Conservation (phyloP, 208 protist genomes). For the Trypanosoma lewisi region DNA sequence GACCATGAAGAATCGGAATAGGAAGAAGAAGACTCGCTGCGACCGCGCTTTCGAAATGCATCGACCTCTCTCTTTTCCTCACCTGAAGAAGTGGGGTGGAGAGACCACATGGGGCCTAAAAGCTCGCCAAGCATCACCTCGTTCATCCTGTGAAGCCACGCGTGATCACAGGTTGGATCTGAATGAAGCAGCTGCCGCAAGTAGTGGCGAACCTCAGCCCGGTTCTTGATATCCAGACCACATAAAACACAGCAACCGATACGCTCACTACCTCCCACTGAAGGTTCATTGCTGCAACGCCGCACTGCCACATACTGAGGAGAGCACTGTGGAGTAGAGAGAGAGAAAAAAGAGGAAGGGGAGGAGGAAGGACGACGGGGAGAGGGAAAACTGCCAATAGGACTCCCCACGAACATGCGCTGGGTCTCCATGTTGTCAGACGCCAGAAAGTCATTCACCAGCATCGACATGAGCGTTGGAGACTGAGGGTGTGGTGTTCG, state of each 20-base stretch:
- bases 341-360: no score
- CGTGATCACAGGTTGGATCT: conserved; percentile 39
- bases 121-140: conserved; percentile 42
- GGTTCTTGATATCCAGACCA: conserved; percentile 53
- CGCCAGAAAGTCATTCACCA: background rate
- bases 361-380: no score
- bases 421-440: conserved; percentile 10
- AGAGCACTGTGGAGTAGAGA: background rate
- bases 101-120: conserved; percentile 65
- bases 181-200: conserved; percentile 42
- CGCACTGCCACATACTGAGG: background rate
- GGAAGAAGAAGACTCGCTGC: background rate
- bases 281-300: background rate
- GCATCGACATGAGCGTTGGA: background rate
- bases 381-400: background rate
- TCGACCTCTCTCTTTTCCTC: background rate
- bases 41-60: conserved; percentile 1
- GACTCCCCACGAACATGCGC: background rate
- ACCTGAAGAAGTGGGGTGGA: conserved; percentile 18
- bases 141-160: conserved; percentile 41
- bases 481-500: no score
- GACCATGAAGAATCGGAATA: background rate
- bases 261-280: background rate
- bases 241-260: conserved; percentile 58
- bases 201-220: conserved; percentile 38